A percentile compares a stretch with the other conserved stretches of the same genome.
Evolutionary conservation across 805 yeast genomes (phyloP).

Genomic region (Kodamaea laetipori): DNA sequence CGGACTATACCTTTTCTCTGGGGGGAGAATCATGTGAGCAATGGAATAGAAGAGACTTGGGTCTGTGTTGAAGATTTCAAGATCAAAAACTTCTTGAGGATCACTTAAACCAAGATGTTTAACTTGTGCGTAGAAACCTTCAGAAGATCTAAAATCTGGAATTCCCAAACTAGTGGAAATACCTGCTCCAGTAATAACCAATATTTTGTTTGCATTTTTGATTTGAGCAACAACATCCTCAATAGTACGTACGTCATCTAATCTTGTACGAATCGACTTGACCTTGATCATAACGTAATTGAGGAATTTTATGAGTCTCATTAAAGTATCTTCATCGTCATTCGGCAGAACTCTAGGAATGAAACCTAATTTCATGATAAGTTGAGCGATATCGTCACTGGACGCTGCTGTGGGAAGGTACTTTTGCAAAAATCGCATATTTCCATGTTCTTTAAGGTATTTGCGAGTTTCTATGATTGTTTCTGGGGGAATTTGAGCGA

Average conservation of each 20-base stretch:
- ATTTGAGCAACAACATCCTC: slow-evolving; percentile 60
- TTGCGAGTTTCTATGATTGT: slow-evolving; percentile 33
- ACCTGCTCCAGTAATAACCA: slow-evolving; percentile 49
- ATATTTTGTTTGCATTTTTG: slow-evolving; percentile 45
- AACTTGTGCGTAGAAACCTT: slow-evolving; percentile 64
- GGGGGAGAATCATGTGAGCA: slow-evolving; percentile 48
- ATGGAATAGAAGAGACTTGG: slow-evolving; percentile 44
- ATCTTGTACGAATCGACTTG: slow-evolving; percentile 53
- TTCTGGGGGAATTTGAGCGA: slow-evolving; percentile 14
- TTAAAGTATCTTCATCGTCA: slow-evolving; percentile 46
- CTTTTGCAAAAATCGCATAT: slow-evolving; percentile 56
- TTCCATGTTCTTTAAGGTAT: slow-evolving; percentile 61
- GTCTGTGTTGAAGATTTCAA: slow-evolving; percentile 38
- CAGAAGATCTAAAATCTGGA: slow-evolving; percentile 47
- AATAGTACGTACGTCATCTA: slow-evolving; percentile 55
- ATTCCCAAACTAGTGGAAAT: slow-evolving; percentile 47
- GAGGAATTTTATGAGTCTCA: slow-evolving; percentile 51
- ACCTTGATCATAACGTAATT: slow-evolving; percentile 69
- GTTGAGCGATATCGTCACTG: slow-evolving; percentile 54
- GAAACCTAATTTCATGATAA: slow-evolving; percentile 69
- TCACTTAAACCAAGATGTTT: slow-evolving; percentile 48
- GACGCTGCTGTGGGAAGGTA: slow-evolving; percentile 64
- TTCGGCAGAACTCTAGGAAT: slow-evolving; percentile 33
- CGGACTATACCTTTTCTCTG: slow-evolving; percentile 38
- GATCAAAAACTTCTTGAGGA: slow-evolving; percentile 48